Percentiles rank a stretch among this genome's conserved stretches.
Conservation (phyloP, 768 basidiomycete species). For the Russula sp. region DNA sequence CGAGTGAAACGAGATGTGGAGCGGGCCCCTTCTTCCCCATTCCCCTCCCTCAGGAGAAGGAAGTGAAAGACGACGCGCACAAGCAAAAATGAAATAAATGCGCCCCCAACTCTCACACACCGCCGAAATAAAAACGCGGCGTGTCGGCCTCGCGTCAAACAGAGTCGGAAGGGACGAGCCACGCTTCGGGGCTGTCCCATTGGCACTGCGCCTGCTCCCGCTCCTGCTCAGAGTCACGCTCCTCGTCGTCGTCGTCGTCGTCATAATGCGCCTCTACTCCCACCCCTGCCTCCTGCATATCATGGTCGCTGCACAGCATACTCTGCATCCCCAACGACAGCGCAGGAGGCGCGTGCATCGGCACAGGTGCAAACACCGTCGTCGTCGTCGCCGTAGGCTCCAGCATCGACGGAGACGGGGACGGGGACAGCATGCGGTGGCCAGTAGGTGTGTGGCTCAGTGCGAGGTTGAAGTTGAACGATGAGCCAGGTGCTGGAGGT, state of each 20-base stretch:
- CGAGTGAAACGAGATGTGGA: too few species aligned
- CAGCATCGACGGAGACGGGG: too few species aligned
- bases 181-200: conserved; percentile 19
- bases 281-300: background rate
- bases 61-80: background rate
- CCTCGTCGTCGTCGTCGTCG: background rate
- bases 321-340: background rate
- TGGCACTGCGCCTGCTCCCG: background rate
- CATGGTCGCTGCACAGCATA: background rate
- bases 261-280: too few species aligned
- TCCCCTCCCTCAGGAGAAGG: too few species aligned
- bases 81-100: background rate
- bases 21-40: too few species aligned
- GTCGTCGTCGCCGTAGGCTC: too few species aligned
- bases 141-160: background rate
- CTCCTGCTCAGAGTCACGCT: background rate
- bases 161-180: conserved; percentile 18
- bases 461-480: background rate
- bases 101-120: background rate
- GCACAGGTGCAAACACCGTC: background rate
- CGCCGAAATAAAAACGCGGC: background rate
- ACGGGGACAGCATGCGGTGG: background rate
- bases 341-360: background rate
- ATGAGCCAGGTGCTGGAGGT: background rate
- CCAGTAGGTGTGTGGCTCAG: background rate